A percentile compares a stretch with the other conserved stretches of the same genome.
Conservation (phyloP, 2,329 filamentous ascomycete genomes). For the Orbilia javanica region DNA sequence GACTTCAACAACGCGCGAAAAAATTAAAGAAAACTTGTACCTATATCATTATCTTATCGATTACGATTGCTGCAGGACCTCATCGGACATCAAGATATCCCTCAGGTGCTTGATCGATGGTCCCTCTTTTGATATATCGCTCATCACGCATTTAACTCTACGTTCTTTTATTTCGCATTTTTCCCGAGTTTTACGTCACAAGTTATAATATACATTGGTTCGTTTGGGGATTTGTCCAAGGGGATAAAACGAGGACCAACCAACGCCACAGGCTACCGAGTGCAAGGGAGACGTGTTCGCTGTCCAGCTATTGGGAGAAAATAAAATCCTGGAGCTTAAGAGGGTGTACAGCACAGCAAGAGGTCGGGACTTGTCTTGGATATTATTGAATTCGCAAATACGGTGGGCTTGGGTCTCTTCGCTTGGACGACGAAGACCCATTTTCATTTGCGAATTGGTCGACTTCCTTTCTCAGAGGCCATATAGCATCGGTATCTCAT, state of each 20-base stretch:
- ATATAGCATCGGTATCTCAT: constrained; percentile 28
- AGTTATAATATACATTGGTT: constrained; percentile 11
- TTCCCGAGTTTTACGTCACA: constrained; percentile 38
- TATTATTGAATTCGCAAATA: constrained; percentile 34
- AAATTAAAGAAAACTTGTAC: not conserved
- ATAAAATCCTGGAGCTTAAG: not conserved
- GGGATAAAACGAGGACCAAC: constrained; percentile 8
- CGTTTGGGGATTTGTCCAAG: not conserved
- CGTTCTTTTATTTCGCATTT: constrained; percentile 6
- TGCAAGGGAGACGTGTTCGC: constrained; percentile 58
- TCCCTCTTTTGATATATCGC: constrained; percentile 13
- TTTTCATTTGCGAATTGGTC: constrained; percentile 41
- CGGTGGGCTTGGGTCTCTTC: constrained; percentile 7
- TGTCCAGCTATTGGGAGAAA: constrained; percentile 35
- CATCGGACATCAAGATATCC: constrained; percentile 2
- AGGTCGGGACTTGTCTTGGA: constrained; percentile 47
- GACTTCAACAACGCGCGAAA: not conserved
- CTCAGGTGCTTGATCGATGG: not conserved
- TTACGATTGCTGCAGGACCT: not conserved
- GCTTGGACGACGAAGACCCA: constrained; percentile 15
- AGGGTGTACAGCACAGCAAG: constrained; percentile 43
- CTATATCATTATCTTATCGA: not conserved
- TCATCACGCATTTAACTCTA: constrained; percentile 24
- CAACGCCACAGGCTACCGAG: constrained; percentile 26
- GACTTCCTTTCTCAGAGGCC: constrained; percentile 36